Percentiles rank a stretch among this genome's conserved stretches.
These are phyloP conservation scores for Agrocybe chaxingu DNA, from an alignment of 768 basidiomycete genomes.

Conservation along the genomic window DNA sequence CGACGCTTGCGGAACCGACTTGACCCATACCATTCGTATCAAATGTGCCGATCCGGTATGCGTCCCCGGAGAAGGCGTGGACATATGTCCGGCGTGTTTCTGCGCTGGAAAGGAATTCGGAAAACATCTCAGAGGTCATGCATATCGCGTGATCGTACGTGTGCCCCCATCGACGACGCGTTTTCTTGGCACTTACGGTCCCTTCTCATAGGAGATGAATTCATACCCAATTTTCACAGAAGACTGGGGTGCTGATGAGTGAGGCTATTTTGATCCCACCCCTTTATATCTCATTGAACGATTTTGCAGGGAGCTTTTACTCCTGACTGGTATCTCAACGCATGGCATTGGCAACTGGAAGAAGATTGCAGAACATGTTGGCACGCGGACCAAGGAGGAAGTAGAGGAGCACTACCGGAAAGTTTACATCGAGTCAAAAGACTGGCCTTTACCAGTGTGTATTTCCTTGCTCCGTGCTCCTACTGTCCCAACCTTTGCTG, in stretches of 20 bases:
- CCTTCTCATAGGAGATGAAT: constrained; percentile 72
- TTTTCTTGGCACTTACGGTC: constrained; percentile 7
- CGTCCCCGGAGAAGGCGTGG: constrained; percentile 68
- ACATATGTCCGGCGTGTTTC: constrained; percentile 92
- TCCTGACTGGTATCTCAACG: constrained; percentile 82
- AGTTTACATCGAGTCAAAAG: constrained; percentile 73
- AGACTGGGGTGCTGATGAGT: constrained; percentile 99
- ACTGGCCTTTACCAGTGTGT: constrained; percentile 82
- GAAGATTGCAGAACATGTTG: constrained; percentile 92
- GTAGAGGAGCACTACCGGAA: constrained; percentile 85
- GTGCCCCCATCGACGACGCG: not conserved
- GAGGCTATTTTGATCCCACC: constrained; percentile 22
- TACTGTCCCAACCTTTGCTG: constrained; percentile 5
- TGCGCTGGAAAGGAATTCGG: constrained; percentile 87
- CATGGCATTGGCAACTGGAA: constrained; percentile 97
- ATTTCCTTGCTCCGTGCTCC: not conserved
- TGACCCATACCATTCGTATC: constrained; percentile 95
- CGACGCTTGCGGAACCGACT: constrained; percentile 80
- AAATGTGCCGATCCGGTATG: constrained; percentile 88
- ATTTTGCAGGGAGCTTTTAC: constrained; percentile 70
- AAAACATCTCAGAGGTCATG: constrained; percentile 80
- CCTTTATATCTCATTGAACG: not conserved
- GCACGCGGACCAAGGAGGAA: constrained; percentile 91
- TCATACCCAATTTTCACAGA: constrained; percentile 93
- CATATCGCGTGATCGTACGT: constrained; percentile 88